Evolutionary conservation across 2,329 filamentous ascomycete species (phyloP).

Genomic region (Xylaria sp.): DNA sequence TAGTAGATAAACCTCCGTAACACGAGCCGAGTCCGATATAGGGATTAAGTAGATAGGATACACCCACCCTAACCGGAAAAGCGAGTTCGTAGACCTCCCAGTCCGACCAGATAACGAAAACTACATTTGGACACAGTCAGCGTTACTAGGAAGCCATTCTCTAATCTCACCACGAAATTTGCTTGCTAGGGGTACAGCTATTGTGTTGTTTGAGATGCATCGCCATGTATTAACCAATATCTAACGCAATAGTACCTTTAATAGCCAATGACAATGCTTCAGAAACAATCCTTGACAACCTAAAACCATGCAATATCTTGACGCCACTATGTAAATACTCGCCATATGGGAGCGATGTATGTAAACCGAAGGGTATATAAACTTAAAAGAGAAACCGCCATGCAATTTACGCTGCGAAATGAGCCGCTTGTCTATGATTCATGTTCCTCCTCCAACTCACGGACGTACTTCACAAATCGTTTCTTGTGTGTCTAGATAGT

Average conservation of each 20-base stretch:
- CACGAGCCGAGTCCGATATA: too few species aligned
- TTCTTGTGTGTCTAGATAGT: slow-evolving; percentile 85
- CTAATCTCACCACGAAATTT: background rate
- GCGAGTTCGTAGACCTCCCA: background rate
- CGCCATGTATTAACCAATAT: background rate
- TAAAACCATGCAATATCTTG: slow-evolving; percentile 26
- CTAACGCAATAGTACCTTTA: background rate
- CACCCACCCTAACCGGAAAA: too few species aligned
- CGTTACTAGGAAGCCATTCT: background rate
- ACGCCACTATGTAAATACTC: slow-evolving; percentile 31
- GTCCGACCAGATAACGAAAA: background rate
- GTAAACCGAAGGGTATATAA: slow-evolving; percentile 10
- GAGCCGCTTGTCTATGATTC: slow-evolving; percentile 30
- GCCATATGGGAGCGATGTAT: slow-evolving; percentile 18
- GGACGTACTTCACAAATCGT: slow-evolving; percentile 93
- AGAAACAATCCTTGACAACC: background rate
- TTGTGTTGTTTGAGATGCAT: background rate
- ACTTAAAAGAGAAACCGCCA: background rate
- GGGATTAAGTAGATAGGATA: too few species aligned
- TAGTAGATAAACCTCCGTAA: too few species aligned
- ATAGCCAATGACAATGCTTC: slow-evolving; percentile 4
- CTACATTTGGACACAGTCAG: background rate
- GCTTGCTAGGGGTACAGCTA: background rate
- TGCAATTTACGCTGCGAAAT: background rate
- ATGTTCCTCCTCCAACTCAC: slow-evolving; percentile 73